Evolutionary conservation across 139 green algal genomes (phyloP), one percentile per base, ranked within the genome.

Genomic region (Coelastrella sp.): DNA sequence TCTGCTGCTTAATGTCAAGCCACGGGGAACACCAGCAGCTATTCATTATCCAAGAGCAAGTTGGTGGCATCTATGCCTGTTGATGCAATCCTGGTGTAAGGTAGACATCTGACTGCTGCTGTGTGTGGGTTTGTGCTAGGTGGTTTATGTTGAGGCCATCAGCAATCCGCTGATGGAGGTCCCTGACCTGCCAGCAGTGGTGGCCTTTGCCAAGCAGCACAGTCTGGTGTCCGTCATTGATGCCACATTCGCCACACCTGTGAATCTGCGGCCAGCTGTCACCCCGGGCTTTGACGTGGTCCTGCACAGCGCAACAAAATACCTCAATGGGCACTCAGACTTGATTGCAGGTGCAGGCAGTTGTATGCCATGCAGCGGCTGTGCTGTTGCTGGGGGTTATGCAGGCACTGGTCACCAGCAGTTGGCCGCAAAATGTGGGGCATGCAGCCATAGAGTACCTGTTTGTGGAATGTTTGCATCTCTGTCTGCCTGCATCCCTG

Each of bases 221-320:
- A 94, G 93, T 8, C 91, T 96, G 0, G 49, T 97, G 11, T 95
- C 98, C 20, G 95, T 95, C 92, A 97, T 99, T 25, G 98, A 99
- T 93, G 95, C 94, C 78, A 99, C 97, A 4, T 99, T 99, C 92
- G 95, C 97, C 9, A 99, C 97, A 58, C 96, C 97, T 49, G 93
- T 97, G 78, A 99, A 99, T 93, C 89, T 95, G 84, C 75, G 89
- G 85, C 92, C 91, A 27, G 60, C 59, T 8, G 65, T 79, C 10
- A 57, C 75, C 14, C 82, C 27, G 87, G 88, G 97, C 9, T 97
- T 97, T 12, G 97, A 99, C 92, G 72, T 99, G 8, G 97, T 99
- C 8, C 92, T 99, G n/a, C 97, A 99, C 92, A 97, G 93, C 0
- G 97, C 95, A 65, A 99, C 98, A 68, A 99, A 99, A 92, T 99